A percentile compares a stretch with the other conserved stretches of the same genome.
Evolutionary conservation across 805 yeast species (phyloP).

Genomic region (Starmera quercuum): DNA sequence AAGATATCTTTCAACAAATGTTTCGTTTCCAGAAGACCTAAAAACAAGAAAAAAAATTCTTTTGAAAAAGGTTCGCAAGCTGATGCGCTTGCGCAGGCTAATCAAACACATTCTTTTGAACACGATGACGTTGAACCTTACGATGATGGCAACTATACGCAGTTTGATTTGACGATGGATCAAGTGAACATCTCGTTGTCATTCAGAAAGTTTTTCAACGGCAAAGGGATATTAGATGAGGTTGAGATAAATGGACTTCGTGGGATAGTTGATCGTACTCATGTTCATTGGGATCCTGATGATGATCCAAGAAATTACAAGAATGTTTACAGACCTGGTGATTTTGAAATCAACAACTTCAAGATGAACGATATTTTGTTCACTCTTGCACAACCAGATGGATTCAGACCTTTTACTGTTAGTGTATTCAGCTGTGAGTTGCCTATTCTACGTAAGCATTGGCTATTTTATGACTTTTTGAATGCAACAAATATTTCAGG

Average conservation of each 20-base stretch:
- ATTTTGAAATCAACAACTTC: constrained; percentile 83
- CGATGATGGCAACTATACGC: constrained; percentile 95
- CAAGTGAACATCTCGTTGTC: constrained; percentile 75
- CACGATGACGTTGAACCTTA: constrained; percentile 26
- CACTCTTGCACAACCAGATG: constrained; percentile 73
- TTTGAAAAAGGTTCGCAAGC: constrained; percentile 70
- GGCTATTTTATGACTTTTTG: constrained; percentile 84
- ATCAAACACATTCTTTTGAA: constrained; percentile 1
- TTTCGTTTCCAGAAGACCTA: constrained; percentile 79
- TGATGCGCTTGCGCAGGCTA: constrained; percentile 50
- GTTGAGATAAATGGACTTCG: constrained; percentile 78
- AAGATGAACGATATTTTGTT: constrained; percentile 80
- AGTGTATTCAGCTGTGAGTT: constrained; percentile 84
- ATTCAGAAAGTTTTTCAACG: constrained; percentile 81
- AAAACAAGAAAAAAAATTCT: constrained; percentile 31
- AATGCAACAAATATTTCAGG: constrained; percentile 85
- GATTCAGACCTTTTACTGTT: constrained; percentile 76
- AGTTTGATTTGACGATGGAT: constrained; percentile 86
- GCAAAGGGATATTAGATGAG: constrained; percentile 77
- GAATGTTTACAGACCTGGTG: constrained; percentile 73
- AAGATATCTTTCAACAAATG: constrained; percentile 79
- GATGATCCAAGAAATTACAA: constrained; percentile 80
- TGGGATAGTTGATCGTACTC: constrained; percentile 89
- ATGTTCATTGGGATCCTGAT: constrained; percentile 72
- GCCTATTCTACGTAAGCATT: constrained; percentile 76